Conservation (phyloP, 2,329 filamentous ascomycete species). For the Claviceps sp. region DNA sequence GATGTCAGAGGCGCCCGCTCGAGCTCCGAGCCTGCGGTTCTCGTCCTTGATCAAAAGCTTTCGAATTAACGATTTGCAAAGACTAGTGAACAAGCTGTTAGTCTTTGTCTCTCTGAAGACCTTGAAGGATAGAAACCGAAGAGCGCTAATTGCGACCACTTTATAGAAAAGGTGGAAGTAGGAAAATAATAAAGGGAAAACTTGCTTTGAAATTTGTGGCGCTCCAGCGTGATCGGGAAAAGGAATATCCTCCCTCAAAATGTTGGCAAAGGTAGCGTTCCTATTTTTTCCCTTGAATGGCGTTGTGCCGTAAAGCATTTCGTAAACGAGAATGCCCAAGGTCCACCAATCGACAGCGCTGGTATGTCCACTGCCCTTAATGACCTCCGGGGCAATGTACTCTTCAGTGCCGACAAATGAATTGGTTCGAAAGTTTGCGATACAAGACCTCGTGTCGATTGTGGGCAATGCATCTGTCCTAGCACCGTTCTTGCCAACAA, state of each 20-base stretch:
- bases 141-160: too few relatives aligned
- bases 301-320: conserved; percentile 97
- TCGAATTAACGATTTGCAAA: conserved; percentile 92
- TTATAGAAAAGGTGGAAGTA: background rate
- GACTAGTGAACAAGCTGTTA: conserved; percentile 33
- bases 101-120: background rate
- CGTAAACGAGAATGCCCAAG: conserved; percentile 89
- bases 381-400: conserved; percentile 97
- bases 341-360: conserved; percentile 99
- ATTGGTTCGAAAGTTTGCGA: conserved; percentile 95
- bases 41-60: conserved; percentile 98
- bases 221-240: conserved; percentile 81
- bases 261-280: conserved; percentile 96
- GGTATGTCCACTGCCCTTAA: conserved; percentile 95
- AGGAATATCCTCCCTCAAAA: conserved; percentile 84
- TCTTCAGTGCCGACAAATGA: conserved; percentile 98
- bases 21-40: conserved; percentile 79
- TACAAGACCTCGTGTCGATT: conserved; percentile 98
- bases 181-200: conserved; percentile 9
- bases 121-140: too few relatives aligned
- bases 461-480: conserved; percentile 79
- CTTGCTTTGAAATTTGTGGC: conserved; percentile 85
- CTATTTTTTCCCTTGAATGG: conserved; percentile 99
- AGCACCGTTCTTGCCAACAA: conserved; percentile 77
- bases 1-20: conserved; percentile 91